phyloP scores from a whole-genome alignment of 106 monocot genomes.

The Xerophyta viscosa region DNA sequence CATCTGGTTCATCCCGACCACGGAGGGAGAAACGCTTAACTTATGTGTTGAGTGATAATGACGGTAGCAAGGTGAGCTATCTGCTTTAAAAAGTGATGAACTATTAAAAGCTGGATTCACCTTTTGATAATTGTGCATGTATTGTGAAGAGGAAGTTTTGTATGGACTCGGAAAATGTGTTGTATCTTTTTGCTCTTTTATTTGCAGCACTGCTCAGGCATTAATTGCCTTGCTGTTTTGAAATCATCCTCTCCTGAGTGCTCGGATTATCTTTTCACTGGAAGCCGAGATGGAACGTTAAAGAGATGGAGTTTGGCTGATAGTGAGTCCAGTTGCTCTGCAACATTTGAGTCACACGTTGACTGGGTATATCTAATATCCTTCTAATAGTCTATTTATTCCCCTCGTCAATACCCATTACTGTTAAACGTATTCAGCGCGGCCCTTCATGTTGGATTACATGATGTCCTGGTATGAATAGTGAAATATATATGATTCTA shows the following conservation, averaged over 20 bases:
- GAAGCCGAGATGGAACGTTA: constrained; percentile 94
- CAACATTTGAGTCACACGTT: constrained; percentile 95
- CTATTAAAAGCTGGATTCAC: no score
- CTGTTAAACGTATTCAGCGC: background rate
- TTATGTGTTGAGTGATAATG: constrained; percentile 86
- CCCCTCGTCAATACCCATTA: no score
- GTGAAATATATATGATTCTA: no score
- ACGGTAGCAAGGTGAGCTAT: constrained; percentile 85
- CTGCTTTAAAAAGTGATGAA: no score
- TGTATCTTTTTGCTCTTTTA: background rate
- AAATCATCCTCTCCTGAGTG: constrained; percentile 33
- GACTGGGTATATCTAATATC: constrained; percentile 99
- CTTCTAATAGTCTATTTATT: no score
- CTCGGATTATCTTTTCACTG: constrained; percentile 85
- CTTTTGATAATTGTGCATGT: no score
- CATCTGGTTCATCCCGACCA: constrained; percentile 65
- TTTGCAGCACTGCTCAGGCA: constrained; percentile 87
- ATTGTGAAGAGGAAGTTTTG: background rate
- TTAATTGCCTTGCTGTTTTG: constrained; percentile 76
- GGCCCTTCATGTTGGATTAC: background rate
- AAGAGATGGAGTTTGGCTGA: constrained; percentile 76
- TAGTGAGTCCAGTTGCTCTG: constrained; percentile 58
- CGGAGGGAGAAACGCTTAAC: constrained; percentile 95
- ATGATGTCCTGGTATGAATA: no score
- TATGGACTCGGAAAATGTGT: background rate